A percentile compares a stretch with the other conserved stretches of the same genome.
These are phyloP conservation scores for Aspergillus sp. DNA, from an alignment of 2,329 filamentous ascomycete species.

Conservation along the genomic window DNA sequence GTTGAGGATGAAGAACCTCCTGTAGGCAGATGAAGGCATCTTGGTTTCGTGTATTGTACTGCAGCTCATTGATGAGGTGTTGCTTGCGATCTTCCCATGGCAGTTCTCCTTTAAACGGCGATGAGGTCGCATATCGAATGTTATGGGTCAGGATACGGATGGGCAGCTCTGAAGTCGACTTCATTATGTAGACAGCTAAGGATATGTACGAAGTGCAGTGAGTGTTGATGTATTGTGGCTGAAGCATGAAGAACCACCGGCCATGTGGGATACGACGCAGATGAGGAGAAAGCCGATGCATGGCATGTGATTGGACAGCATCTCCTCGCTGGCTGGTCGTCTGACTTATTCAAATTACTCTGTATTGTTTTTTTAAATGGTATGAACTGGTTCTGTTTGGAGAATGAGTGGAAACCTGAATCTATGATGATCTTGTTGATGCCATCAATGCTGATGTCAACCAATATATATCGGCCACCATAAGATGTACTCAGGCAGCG, in stretches of 20 bases:
- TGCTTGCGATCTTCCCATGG: conserved; percentile 46
- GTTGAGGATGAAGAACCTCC: conserved; percentile 51
- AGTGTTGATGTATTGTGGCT: too few relatives aligned
- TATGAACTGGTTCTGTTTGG: too few relatives aligned
- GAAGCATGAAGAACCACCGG: too few relatives aligned
- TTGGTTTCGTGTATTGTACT: conserved; percentile 41
- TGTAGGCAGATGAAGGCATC: conserved; percentile 53
- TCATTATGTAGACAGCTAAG: conserved; percentile 16
- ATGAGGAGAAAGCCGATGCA: background rate
- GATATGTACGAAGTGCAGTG: too few relatives aligned
- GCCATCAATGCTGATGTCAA: too few relatives aligned
- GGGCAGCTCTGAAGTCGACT: conserved; percentile 20
- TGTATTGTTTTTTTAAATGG: too few relatives aligned
- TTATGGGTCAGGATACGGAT: conserved; percentile 54
- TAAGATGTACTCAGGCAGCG: background rate
- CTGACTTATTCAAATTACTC: too few relatives aligned
- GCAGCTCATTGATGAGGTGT: conserved; percentile 44
- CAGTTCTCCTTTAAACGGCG: conserved; percentile 46
- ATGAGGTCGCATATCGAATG: conserved; percentile 51
- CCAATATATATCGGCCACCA: too few relatives aligned
- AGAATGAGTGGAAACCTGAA: too few relatives aligned
- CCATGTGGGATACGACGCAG: background rate
- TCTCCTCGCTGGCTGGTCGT: too few relatives aligned
- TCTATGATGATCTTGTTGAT: too few relatives aligned
- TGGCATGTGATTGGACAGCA: background rate